Conservation (phyloP, 1,139 yeast genomes). For the Waltiozyma sp. region DNA sequence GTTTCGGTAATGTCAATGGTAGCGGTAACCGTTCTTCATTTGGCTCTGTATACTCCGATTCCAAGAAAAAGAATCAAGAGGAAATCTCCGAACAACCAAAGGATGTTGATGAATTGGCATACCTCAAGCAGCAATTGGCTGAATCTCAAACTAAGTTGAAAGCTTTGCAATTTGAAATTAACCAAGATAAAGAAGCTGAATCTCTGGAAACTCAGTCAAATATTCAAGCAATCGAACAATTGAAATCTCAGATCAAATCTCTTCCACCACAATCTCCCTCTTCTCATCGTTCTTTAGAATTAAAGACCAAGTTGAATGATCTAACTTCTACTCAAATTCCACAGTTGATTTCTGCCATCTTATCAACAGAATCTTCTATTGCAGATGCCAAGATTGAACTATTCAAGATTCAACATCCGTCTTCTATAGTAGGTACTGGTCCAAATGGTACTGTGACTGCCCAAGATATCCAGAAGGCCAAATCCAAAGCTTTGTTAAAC, state of each 20-base stretch:
- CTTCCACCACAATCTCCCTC: slow-evolving; percentile 19
- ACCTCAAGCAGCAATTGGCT: slow-evolving; percentile 48
- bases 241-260: slow-evolving; percentile 48
- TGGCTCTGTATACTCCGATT: background rate
- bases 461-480: slow-evolving; percentile 67
- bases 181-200: background rate
- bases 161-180: slow-evolving; percentile 6
- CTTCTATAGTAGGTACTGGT: slow-evolving; percentile 66
- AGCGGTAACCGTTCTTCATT: background rate
- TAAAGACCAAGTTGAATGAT: slow-evolving; percentile 24
- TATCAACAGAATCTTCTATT: slow-evolving; percentile 57
- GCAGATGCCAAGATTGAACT: slow-evolving; percentile 56
- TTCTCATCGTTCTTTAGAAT: slow-evolving; percentile 21
- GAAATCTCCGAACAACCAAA: slow-evolving; percentile 5
- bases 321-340: slow-evolving; percentile 66
- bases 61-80: background rate
- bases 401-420: slow-evolving; percentile 58
- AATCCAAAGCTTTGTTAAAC: slow-evolving; percentile 63
- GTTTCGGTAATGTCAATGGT: slow-evolving; percentile 5
- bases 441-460: slow-evolving; percentile 80
- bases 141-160: slow-evolving; percentile 14
- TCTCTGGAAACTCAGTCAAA: slow-evolving; percentile 15
- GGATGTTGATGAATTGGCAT: slow-evolving; percentile 24
- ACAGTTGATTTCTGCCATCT: slow-evolving; percentile 52
- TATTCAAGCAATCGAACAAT: slow-evolving; percentile 43